Base-by-base conservation (phyloP, 163 green algal genomes). In the Scenedesmus sp. region DNA sequence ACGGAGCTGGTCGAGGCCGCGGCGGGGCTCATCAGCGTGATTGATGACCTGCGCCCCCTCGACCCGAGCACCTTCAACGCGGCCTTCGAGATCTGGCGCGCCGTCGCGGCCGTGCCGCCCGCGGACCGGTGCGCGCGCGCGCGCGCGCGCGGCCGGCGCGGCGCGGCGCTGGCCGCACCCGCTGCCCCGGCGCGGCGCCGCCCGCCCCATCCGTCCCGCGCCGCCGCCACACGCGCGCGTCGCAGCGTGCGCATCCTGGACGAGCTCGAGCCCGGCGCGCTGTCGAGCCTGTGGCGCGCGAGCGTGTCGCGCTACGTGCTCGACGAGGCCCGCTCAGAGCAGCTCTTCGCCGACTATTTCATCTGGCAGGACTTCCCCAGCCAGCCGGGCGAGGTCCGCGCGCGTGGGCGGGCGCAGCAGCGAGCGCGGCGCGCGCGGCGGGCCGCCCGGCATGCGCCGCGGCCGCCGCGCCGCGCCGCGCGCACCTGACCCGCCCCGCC, bases 331-430 rank as follows among this genome's bases (percentile, higher is more conserved):
- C 56, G 72, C 0, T 67, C 72, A 0, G 2, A 67, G 66, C 44
- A 87, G 75, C 66, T 88, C 15, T 83, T 85, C 42, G 33, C 50
- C 1, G 54, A 44, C 1, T 85, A 76, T 31, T 64, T 63, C 28
- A 78, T 89, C 17, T 84, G 66, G 71, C 47, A 87, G 24, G 86
- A 91, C 67, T 84, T 89, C 17, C 86, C 86, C 0, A 33, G 28
- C 10, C 4, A 44, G 17, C 81, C 81, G 22, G 86, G 81, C 2
- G 29, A 88, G 62, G 71, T 80, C 53, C 44, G 54, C 15, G 22
- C 39, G 31, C 36, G 0, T 34, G 5, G 15, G 34, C 3, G 9
- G 36, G 10, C 50, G 5, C 50, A 24, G 20, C 50, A 24, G 20
- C 50, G n/a, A n/a, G n/a, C n/a, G n/a, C n/a, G n/a, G n/a, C n/a